Conservation (phyloP, 106 monocot genomes). For the Dioscorea alata region DNA sequence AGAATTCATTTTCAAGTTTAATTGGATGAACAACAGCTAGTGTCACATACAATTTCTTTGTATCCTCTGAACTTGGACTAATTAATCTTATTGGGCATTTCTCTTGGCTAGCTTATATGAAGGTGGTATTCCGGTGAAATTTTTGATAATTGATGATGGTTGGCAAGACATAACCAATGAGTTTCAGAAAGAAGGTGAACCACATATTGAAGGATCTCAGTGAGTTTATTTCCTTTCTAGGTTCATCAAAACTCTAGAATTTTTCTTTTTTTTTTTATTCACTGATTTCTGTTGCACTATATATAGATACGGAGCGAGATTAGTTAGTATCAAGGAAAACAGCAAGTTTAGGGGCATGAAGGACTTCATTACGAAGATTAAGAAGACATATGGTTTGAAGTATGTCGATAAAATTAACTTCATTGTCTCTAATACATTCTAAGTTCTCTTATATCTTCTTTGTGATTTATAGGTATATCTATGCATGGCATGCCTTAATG, state of each 20-base stretch:
- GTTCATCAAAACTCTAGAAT: too few relatives aligned
- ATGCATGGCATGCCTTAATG: conserved; percentile 48
- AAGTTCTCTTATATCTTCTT: too few relatives aligned
- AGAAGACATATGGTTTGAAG: conserved; percentile 31
- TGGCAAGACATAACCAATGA: conserved; percentile 46
- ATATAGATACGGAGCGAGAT: conserved; percentile 31
- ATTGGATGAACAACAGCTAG: neutral
- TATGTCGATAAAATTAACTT: conserved; percentile 4
- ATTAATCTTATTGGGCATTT: too few relatives aligned
- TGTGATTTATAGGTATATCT: conserved; percentile 23
- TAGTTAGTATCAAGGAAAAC: conserved; percentile 38
- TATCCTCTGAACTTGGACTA: neutral
- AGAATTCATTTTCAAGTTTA: neutral
- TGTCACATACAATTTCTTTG: neutral
- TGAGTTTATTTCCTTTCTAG: conserved; percentile 7
- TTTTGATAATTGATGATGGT: conserved; percentile 51
- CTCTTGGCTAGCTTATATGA: conserved; percentile 21
- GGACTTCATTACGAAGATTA: conserved; percentile 29
- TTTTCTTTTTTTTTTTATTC: too few relatives aligned
- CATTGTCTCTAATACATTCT: too few relatives aligned
- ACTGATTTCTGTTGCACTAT: neutral
- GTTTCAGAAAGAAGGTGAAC: conserved; percentile 43
- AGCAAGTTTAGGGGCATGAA: conserved; percentile 32
- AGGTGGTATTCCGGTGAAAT: conserved; percentile 39
- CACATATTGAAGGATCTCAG: conserved; percentile 38